Evolutionary conservation across 805 yeast genomes (phyloP).

Genomic region (Sugiyamaella boreocaroliniensis): DNA sequence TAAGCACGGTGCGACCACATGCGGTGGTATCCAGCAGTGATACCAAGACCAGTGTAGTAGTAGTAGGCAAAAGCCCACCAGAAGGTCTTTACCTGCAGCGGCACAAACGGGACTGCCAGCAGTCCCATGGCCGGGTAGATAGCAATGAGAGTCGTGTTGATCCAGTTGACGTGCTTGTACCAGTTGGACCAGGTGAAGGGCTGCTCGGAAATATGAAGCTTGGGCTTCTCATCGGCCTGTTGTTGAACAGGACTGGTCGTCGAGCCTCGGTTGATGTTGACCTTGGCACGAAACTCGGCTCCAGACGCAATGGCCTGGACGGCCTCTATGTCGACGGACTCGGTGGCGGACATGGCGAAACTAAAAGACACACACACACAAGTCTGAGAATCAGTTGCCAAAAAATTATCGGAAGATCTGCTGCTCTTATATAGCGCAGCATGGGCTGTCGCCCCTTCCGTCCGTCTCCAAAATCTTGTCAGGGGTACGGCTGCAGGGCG

Average conservation of each 20-base stretch:
- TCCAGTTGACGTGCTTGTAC: conserved; percentile 71
- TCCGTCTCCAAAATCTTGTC: background rate
- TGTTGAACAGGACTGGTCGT: background rate
- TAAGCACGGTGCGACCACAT: conserved; percentile 62
- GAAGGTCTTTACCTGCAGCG: conserved; percentile 46
- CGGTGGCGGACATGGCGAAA: conserved; percentile 18
- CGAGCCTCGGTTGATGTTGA: conserved; percentile 24
- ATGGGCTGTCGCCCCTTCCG: background rate
- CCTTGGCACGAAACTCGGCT: conserved; percentile 20
- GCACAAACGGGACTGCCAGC: conserved; percentile 36
- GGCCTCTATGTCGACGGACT: conserved; percentile 26
- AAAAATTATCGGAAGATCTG: background rate
- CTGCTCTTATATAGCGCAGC: background rate
- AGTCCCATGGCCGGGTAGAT: conserved; percentile 50
- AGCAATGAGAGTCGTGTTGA: conserved; percentile 51
- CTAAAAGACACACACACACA: background rate
- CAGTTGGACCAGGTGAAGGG: conserved; percentile 72
- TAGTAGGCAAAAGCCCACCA: conserved; percentile 51
- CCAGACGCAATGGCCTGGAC: conserved; percentile 33
- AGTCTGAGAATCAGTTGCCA: background rate
- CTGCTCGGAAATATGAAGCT: conserved; percentile 57
- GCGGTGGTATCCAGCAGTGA: conserved; percentile 81
- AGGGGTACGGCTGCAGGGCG: background rate
- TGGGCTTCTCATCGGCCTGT: conserved; percentile 16
- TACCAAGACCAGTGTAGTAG: conserved; percentile 55